These are phyloP conservation scores for Apophysomyces variabilis DNA, from an alignment of 371 early-diverging fungal species.

Conservation along the genomic window DNA sequence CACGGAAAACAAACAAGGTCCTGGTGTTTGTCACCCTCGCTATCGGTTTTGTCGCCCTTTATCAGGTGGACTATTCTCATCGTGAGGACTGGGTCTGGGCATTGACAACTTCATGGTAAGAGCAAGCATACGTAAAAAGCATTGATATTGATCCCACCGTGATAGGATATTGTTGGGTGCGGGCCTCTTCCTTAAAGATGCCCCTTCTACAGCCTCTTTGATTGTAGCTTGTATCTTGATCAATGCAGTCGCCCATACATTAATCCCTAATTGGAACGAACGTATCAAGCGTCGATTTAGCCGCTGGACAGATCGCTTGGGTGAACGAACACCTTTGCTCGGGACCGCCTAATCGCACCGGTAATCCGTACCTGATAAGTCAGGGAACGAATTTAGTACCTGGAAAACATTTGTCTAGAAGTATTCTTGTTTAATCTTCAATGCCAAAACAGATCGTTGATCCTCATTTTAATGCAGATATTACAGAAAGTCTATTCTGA, in stretches of 20 bases:
- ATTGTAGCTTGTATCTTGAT: conserved; percentile 48
- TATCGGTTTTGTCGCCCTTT: conserved; percentile 42
- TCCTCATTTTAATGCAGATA: too few species aligned
- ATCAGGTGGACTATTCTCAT: conserved; percentile 50
- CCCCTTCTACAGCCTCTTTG: conserved; percentile 39
- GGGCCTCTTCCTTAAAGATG: conserved; percentile 34
- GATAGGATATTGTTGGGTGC: conserved; percentile 43
- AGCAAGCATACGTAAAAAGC: neutral
- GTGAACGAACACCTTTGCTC: conserved; percentile 52
- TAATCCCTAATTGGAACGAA: conserved; percentile 48
- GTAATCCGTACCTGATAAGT: neutral
- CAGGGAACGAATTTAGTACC: neutral
- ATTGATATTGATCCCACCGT: neutral
- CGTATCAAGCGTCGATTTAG: conserved; percentile 44
- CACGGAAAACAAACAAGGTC: conserved; percentile 22
- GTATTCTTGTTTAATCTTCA: too few species aligned
- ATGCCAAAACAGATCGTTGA: too few species aligned
- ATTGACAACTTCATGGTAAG: conserved; percentile 52
- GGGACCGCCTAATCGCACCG: neutral
- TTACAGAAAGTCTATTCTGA: too few species aligned
- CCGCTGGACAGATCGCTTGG: conserved; percentile 36
- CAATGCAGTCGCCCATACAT: conserved; percentile 46
- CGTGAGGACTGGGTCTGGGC: conserved; percentile 56
- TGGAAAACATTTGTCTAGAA: too few species aligned
- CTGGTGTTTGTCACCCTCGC: conserved; percentile 28